Evolutionary conservation across 352 stramenopile genomes (phyloP), one percentile per base, ranked within the genome.

Genomic region (Phytophthora crassamura): DNA sequence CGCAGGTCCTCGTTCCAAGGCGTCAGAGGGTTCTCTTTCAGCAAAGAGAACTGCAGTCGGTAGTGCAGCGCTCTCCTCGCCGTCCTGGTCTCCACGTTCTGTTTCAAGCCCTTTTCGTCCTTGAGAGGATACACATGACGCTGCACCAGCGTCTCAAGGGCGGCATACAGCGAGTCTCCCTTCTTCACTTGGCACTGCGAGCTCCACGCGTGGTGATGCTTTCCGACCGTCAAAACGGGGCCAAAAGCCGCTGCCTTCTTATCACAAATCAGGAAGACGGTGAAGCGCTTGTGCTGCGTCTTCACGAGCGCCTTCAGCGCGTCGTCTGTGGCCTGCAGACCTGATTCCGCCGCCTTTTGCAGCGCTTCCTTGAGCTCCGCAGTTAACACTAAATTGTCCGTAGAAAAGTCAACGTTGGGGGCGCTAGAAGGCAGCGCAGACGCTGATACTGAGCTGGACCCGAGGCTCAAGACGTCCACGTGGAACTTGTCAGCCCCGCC

Each of bases 201-300:
- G 7, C 79, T 77, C 81, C 80, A 94, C n/a, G 79, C 86, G 55
- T 93, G 83, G 9, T 76, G 82, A 57, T 91, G 59, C 34, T 84
- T 86, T 25, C 86, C 86, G 11, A 92, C 71, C 2, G 64, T 74
- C 15, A 94, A 62, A 2, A 62, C 18, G 4, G 74, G 45, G 4
- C 57, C 41, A 11, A 34, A 56, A 15, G 32, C 16, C 5, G 38
- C 55, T 5, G 16, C 42, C 2, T 71, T 33, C 34, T 77, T 55
- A 30, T 78, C 67, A 57, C 79, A 87, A 0, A 90, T 42, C 40
- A 90, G 50, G 39, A 88, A 64, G 6, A 90, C 25, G 16, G 67
- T 78, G 20, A 87, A 80, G 11, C 35, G 41, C 46, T 66, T 72
- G 33, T 63, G 11, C 34, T 46, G 30, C 33, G 30, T 50, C 25